Evolutionary conservation across 176 grass and related monocot species (phyloP), one percentile per base, ranked within the genome.

Genomic region (Miscanthus lutarioriparius): DNA sequence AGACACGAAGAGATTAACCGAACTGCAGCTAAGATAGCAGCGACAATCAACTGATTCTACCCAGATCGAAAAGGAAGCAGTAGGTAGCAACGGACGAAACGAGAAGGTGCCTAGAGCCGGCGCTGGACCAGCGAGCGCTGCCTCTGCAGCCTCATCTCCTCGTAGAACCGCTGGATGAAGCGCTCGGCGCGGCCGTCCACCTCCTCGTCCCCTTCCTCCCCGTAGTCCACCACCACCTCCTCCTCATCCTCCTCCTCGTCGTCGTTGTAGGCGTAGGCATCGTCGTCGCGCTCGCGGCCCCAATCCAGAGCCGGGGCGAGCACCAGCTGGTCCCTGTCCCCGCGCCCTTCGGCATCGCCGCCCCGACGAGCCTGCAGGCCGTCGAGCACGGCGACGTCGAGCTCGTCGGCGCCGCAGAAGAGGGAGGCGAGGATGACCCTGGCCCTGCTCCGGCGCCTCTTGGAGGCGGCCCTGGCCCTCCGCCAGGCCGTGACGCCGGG

Each of bases 101-200:
- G 41, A 10, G 33, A 11, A 0, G 32, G 41, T 1, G 35, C 75
- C 56, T 49, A 82, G 41, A 72, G 53, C 13, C 58, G 74, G 45
- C 19, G 82, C 93, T 88, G 93, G 38, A 77, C 16, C 62, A 79
- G 70, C 35, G 94, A 97, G 0, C 91, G 83, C 76, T 85, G 96
- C 67, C 75, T 91, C 78, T 99, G 81, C 64, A 96, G 78, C 81
- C 91, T 72, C 69, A 96, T 94, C 75, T 96, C 89, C 85, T 90
- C 49, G 63, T 99, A 99, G 75, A 99, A 96, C 65, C 81, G 85
- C 93, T 94, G 73, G 87, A 99, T 99, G 81, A 99, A 99, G 61
- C 87, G 87, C 87, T 96, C 89, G 0, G 96, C 96, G 6, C 91
- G 88, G 77, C 84, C 73, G 72, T 98, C 96, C 7, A 94, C 89